Evolutionary conservation across 2,329 filamentous ascomycete genomes (phyloP), one percentile per base, ranked within the genome.

Genomic region (Fusarium aywerte): DNA sequence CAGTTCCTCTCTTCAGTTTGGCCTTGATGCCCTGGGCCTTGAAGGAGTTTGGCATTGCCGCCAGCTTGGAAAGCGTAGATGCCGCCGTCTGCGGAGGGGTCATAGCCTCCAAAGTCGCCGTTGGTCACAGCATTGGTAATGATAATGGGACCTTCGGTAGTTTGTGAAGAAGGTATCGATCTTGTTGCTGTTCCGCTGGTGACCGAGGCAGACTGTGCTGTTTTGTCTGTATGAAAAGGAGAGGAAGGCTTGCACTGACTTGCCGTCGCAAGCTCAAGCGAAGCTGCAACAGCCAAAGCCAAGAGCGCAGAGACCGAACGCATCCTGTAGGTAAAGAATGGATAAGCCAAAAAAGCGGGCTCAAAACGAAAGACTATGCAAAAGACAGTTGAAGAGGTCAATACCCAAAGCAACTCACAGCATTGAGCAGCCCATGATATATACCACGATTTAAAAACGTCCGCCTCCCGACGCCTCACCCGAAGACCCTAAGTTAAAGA

Each of bases 31-130:
- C 70, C 67, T 1, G 52, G 52, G 2, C 70, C 69, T 18, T 65
- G 58, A 2, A 72, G 53, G 6, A 67, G 60, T n/a, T 56, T 68
- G 11, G 58, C 65, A 7, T 56, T 18, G 0, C 58, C 57, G 2
- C 62, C 50, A 2, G 62, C 68, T 25, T 65, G 27, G 18, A 67
- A 72, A 8, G 39, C 69, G n/a, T 67, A 67, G 13, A 72, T 72
- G 4, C 68, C 70, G 1, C 65, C 66, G 10, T 63, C 62, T 0
- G 54, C 62, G 4, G 45, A 58, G 13, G 69, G 67, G 16, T 72
- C 58, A 10, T 70, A 69, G 9, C 61, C 65, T 33, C 53, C 65
- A 57, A 70, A 72, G 50, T 67, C 67, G 18, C 70, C 70, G 18
- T 70, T 70, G 1, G 45, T 58, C 18, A 72, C 32, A 9, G 33